A percentile compares a stretch with the other conserved stretches of the same genome.
Conservation (phyloP, 352 stramenopile genomes). For the Globisporangium ultimum region DNA sequence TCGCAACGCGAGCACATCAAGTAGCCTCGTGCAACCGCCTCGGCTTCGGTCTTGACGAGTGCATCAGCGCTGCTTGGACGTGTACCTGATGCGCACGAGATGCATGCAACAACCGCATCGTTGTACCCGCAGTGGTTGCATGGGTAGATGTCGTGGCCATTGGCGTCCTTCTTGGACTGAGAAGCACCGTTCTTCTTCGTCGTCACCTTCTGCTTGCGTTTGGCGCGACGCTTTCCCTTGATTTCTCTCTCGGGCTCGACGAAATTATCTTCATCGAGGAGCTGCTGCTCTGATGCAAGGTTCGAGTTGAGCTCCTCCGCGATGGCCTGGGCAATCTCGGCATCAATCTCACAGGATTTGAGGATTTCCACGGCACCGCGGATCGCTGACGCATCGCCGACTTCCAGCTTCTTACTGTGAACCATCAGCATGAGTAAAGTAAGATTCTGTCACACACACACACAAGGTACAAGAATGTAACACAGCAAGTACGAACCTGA, state of each 20-base stretch:
- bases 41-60: constrained; percentile 41
- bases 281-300: constrained; percentile 15
- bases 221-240: constrained; percentile 38
- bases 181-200: not conserved
- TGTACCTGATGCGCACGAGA: constrained; percentile 41
- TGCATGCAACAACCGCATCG: constrained; percentile 56
- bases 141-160: constrained; percentile 19
- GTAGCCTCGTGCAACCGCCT: constrained; percentile 59
- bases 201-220: constrained; percentile 52
- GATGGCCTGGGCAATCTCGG: constrained; percentile 47
- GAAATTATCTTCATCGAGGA: constrained; percentile 23
- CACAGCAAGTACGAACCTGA: constrained; percentile 20
- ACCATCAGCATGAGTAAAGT: not conserved
- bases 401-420: constrained; percentile 72
- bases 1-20: constrained; percentile 69
- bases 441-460: constrained; percentile 1
- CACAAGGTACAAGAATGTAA: not conserved
- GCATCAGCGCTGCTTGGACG: constrained; percentile 23
- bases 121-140: constrained; percentile 77
- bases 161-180: constrained; percentile 10
- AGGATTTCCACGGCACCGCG: constrained; percentile 67
- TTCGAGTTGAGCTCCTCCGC: constrained; percentile 59
- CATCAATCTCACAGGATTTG: constrained; percentile 57
- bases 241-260: constrained; percentile 18
- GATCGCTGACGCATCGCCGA: constrained; percentile 63